Evolutionary conservation across 257 asterid species (phyloP).

Genomic region (Petunia secreta): DNA sequence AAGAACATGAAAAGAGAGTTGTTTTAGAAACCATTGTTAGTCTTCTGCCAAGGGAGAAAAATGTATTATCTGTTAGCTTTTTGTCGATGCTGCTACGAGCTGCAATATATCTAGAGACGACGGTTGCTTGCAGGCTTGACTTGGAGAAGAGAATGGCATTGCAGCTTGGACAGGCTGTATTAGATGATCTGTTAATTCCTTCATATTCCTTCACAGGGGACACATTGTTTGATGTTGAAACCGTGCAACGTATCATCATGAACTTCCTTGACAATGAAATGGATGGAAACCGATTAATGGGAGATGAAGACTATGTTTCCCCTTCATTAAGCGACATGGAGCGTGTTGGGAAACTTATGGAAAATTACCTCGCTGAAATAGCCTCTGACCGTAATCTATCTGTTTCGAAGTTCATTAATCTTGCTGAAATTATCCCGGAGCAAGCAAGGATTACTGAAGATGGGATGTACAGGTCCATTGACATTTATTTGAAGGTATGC

Average conservation of each 20-base stretch:
- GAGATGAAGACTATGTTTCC: slow-evolving; percentile 47
- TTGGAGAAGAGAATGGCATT: slow-evolving; percentile 76
- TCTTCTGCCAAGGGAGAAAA: slow-evolving; percentile 74
- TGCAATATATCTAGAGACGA: slow-evolving; percentile 70
- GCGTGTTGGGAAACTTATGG: slow-evolving; percentile 65
- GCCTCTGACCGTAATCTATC: slow-evolving; percentile 70
- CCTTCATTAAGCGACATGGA: slow-evolving; percentile 50
- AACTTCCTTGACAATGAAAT: slow-evolving; percentile 59
- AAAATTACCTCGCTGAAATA: slow-evolving; percentile 68
- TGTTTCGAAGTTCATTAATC: slow-evolving; percentile 53
- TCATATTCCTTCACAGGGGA: slow-evolving; percentile 71
- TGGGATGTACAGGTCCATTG: slow-evolving; percentile 84
- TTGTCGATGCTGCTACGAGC: slow-evolving; percentile 89
- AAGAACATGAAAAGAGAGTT: slow-evolving; percentile 79
- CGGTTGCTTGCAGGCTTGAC: slow-evolving; percentile 86
- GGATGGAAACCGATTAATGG: slow-evolving; percentile 40
- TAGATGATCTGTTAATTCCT: slow-evolving; percentile 77
- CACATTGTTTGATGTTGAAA: slow-evolving; percentile 75
- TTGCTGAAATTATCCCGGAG: slow-evolving; percentile 74
- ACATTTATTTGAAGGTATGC: slow-evolving; percentile 81
- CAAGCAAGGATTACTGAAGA: slow-evolving; percentile 71
- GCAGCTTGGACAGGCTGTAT: slow-evolving; percentile 80
- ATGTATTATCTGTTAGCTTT: slow-evolving; percentile 77
- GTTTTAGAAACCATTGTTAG: slow-evolving; percentile 83
- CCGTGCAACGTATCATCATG: slow-evolving; percentile 66